Conservation (phyloP, 2,329 filamentous ascomycete species). For the Venturia carpophila region DNA sequence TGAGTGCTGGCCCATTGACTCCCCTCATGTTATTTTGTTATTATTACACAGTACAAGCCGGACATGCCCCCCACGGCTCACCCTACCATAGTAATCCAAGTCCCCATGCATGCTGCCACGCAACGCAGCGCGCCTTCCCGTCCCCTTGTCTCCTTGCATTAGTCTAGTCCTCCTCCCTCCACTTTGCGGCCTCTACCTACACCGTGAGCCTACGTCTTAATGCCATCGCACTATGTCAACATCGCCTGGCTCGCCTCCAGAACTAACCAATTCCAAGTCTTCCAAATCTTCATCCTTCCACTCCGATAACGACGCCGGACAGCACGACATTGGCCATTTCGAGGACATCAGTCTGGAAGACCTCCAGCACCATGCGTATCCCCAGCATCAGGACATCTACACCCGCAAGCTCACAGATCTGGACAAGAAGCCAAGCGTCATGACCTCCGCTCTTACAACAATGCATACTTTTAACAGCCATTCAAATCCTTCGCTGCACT, state of each 20-base stretch:
- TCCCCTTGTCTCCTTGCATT: constrained; percentile 17
- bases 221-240: constrained; percentile 13
- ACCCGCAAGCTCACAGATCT: constrained; percentile 5
- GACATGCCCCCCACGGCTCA: too few species aligned
- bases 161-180: constrained; percentile 20
- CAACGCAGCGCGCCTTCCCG: constrained; percentile 19
- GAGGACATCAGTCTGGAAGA: constrained; percentile 87
- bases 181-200: not conserved
- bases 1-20: too few species aligned
- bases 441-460: not conserved
- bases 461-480: constrained; percentile 1
- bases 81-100: too few species aligned
- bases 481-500: constrained; percentile 3
- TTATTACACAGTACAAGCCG: too few species aligned
- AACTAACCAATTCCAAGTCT: constrained; percentile 76
- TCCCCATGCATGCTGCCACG: too few species aligned
- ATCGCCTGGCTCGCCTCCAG: constrained; percentile 60
- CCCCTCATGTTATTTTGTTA: too few species aligned
- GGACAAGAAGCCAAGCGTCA: constrained; percentile 1
- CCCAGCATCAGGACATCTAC: constrained; percentile 5
- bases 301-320: constrained; percentile 57
- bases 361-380: constrained; percentile 37
- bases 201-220: not conserved
- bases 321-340: constrained; percentile 71
- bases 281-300: constrained; percentile 86